A percentile compares a stretch with the other conserved stretches of the same genome.
Evolutionary conservation across 192 early-diverging fungal species (phyloP).

Genomic region (Lunasporangiospora selenospora): DNA sequence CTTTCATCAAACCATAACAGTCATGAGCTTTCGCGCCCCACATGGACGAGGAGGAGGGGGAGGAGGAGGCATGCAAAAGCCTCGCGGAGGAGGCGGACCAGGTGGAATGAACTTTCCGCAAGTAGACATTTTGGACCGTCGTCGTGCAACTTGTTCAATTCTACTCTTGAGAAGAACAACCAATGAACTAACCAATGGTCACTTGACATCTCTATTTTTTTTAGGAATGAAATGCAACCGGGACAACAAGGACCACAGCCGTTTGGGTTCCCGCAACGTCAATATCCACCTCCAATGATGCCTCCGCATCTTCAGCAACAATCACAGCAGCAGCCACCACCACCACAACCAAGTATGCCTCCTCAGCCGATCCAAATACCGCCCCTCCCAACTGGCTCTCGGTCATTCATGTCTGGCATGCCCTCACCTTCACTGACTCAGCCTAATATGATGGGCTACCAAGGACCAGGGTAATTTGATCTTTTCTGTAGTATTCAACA

Average conservation of each 20-base stretch:
- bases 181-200: too few species aligned
- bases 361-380: slow-evolving; percentile 40
- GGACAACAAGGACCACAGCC: slow-evolving; percentile 10
- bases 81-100: slow-evolving; percentile 26
- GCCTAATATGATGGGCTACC: slow-evolving; percentile 20
- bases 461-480: slow-evolving; percentile 9
- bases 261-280: slow-evolving; percentile 38
- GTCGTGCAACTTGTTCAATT: too few species aligned
- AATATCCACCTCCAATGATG: slow-evolving; percentile 20
- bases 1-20: background rate
- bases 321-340: slow-evolving; percentile 16
- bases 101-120: slow-evolving; percentile 39
- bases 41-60: slow-evolving; percentile 39
- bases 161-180: too few species aligned
- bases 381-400: slow-evolving; percentile 2
- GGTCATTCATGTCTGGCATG: slow-evolving; percentile 36
- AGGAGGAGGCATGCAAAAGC: slow-evolving; percentile 32
- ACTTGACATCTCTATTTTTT: background rate
- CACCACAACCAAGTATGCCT: slow-evolving; percentile 11
- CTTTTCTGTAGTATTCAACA: too few species aligned
- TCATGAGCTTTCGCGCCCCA: slow-evolving; percentile 25
- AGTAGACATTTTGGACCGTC: too few species aligned
- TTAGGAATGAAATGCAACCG: slow-evolving; percentile 32
- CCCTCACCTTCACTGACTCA: slow-evolving; percentile 36
- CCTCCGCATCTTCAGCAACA: slow-evolving; percentile 15